Percentiles rank a stretch among this genome's conserved stretches.
Conservation (phyloP, 352 stramenopile genomes). For the Pythium phragmitis region DNA sequence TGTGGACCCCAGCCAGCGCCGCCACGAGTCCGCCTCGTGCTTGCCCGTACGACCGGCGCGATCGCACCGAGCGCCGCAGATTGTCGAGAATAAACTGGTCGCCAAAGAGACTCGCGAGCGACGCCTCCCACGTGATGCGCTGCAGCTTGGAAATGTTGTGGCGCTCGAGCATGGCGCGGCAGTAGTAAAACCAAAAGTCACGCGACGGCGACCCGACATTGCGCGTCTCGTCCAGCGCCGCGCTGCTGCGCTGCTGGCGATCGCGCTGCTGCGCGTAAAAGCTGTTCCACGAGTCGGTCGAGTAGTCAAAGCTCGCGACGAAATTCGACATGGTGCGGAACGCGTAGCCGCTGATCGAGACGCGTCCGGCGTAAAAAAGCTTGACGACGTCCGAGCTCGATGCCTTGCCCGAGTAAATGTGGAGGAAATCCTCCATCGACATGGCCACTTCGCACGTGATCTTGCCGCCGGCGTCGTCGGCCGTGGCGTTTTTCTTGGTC, state of each 20-base stretch:
- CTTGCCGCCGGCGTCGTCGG: constrained; percentile 29
- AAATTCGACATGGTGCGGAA: constrained; percentile 82
- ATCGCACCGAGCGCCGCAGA: constrained; percentile 16
- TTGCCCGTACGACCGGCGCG: constrained; percentile 15
- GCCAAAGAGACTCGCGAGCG: constrained; percentile 64
- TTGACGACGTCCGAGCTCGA: constrained; percentile 72
- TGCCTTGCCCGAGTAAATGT: constrained; percentile 85
- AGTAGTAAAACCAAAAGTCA: constrained; percentile 77
- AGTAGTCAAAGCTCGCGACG: constrained; percentile 86
- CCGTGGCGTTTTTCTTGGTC: constrained; percentile 55
- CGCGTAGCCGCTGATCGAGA: constrained; percentile 78
- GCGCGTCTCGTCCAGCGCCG: constrained; percentile 34
- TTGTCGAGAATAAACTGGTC: constrained; percentile 60
- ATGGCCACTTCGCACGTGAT: constrained; percentile 79
- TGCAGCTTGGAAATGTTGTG: constrained; percentile 70
- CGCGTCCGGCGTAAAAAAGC: constrained; percentile 77
- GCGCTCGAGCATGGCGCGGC: constrained; percentile 50
- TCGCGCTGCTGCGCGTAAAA: constrained; percentile 71
- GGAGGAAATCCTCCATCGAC: constrained; percentile 86
- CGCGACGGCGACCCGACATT: constrained; percentile 58
- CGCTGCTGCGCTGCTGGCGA: constrained; percentile 27
- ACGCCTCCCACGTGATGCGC: constrained; percentile 74
- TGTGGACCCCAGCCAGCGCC: constrained; percentile 17
- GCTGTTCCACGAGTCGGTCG: constrained; percentile 70
- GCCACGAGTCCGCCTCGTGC: constrained; percentile 15